Base-by-base conservation (phyloP, 345 rosid species). In the Raphanus raphanistrum region DNA sequence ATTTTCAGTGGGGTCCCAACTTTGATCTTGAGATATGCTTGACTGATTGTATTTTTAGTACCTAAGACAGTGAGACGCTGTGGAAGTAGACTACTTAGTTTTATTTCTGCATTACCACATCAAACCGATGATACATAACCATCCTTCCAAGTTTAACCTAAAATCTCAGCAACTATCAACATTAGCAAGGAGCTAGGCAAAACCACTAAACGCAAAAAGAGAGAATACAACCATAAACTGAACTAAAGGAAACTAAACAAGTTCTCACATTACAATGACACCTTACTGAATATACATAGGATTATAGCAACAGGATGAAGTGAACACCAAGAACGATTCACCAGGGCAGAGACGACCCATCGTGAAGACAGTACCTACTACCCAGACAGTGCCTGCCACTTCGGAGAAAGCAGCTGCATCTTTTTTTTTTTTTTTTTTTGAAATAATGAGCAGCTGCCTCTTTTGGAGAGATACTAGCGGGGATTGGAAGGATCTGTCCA, bases 321-420 rank as follows among this genome's bases (percentile, higher is more conserved):
- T 17, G 63, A 48, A 41, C 87, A 90, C 96, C 92, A 92, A 73
- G 73, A 92, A 82, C 0, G 89, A 82, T 86, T 92, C 94, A 13
- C 92, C 93, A 8, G 88, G 71, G 12, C 88, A 80, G 67, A 88
- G 86, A 38, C 70, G 75, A 41, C 94, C 89, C 81, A 28, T 90
- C 98, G 89, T 93, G 74, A 93, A 89, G 74, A 88, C 84, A 76
- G 96, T 90, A n/a, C n/a, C n/a, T n/a, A n/a, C n/a, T n/a, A n/a
- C n/a, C 96, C 98, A 90, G 77, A 92, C 96, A 50, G 98, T 90
- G 72, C 96, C 88, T 4, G 94, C 92, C 68, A 93, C 98, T 81
- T 93, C 98, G 6, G 98, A 93, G 54, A 93, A 81, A 82, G 86
- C 77, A 10, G 89, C 79, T 27, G 93, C 94, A 82, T 93, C 97